Evolutionary conservation across 208 protist genomes (phyloP).

Genomic region (Crithidia sp.): DNA sequence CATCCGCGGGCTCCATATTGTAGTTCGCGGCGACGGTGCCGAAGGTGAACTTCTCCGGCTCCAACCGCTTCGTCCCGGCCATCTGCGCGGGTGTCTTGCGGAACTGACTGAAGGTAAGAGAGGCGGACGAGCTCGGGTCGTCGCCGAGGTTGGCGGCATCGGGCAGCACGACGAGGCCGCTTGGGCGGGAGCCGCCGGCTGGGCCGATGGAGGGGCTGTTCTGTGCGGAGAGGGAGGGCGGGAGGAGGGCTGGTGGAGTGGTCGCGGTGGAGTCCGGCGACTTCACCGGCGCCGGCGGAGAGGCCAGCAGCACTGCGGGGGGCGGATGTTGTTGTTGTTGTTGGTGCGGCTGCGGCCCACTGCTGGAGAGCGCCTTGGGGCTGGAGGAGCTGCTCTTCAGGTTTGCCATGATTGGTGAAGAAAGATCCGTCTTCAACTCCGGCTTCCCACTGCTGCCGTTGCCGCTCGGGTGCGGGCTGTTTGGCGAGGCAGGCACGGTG

Average conservation of each 20-base stretch:
- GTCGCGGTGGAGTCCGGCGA: neutral
- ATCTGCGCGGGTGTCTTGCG: constrained; percentile 7
- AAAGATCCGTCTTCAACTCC: neutral
- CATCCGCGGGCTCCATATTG: constrained; percentile 44
- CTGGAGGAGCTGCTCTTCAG: constrained; percentile 7
- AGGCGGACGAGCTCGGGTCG: neutral
- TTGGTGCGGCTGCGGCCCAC: neutral
- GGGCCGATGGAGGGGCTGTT: constrained; percentile 7
- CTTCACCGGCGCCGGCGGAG: neutral
- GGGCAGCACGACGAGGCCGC: constrained; percentile 29
- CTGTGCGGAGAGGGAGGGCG: neutral
- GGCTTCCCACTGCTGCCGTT: neutral
- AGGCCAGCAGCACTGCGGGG: neutral
- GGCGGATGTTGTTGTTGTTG: too few relatives aligned
- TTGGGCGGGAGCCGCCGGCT: neutral
- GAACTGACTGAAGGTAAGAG: constrained; percentile 27
- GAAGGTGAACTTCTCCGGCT: constrained; percentile 47
- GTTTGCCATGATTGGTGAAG: neutral
- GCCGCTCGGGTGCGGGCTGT: constrained; percentile 4
- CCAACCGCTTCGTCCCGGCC: constrained; percentile 11
- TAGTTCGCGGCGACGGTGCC: constrained; percentile 50
- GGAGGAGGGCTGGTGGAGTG: neutral
- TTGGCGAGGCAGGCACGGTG: constrained; percentile 18
- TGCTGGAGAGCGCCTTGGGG: constrained; percentile 5
- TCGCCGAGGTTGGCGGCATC: constrained; percentile 18